phyloP scores from a whole-genome alignment of 345 rosid species.

The Camelina hispida region DNA sequence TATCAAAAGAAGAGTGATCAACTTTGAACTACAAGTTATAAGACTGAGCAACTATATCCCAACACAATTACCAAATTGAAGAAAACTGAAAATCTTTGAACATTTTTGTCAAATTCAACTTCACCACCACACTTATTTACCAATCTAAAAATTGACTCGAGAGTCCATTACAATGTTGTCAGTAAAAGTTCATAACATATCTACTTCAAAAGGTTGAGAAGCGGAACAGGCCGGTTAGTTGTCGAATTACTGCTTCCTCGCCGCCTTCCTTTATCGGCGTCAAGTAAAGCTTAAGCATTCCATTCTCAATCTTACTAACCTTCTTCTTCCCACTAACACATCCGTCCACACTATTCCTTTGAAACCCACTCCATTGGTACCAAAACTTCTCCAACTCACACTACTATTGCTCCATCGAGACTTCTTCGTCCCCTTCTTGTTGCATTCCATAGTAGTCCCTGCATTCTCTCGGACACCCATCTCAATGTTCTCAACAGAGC shows the following conservation, averaged over 20 bases:
- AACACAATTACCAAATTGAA: slow-evolving; percentile 23
- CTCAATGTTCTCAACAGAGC: slow-evolving; percentile 67
- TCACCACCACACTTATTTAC: slow-evolving; percentile 25
- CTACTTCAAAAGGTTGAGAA: slow-evolving; percentile 79
- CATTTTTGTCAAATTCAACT: slow-evolving; percentile 13
- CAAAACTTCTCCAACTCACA: slow-evolving; percentile 87
- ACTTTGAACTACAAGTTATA: slow-evolving; percentile 7
- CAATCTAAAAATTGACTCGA: neutral
- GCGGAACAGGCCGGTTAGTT: slow-evolving; percentile 55
- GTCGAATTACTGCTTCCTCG: slow-evolving; percentile 48
- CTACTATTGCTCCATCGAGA: slow-evolving; percentile 97
- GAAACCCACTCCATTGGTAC: slow-evolving; percentile 48
- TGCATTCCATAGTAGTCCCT: slow-evolving; percentile 40
- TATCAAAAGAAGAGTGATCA: slow-evolving; percentile 14
- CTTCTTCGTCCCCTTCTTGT: slow-evolving; percentile 75
- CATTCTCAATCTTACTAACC: slow-evolving; percentile 62
- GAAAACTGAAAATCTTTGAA: slow-evolving; percentile 18
- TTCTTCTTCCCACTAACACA: slow-evolving; percentile 67
- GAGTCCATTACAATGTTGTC: slow-evolving; percentile 38
- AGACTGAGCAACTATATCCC: slow-evolving; percentile 16
- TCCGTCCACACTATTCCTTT: slow-evolving; percentile 59
- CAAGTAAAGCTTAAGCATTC: slow-evolving; percentile 78
- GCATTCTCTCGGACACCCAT: slow-evolving; percentile 61
- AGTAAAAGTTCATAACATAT: slow-evolving; percentile 78
- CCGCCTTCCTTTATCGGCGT: slow-evolving; percentile 75